Evolutionary conservation across 225 moss, liverwort and hornwort species (phyloP).

Genomic region (Anthoceros angustus): DNA sequence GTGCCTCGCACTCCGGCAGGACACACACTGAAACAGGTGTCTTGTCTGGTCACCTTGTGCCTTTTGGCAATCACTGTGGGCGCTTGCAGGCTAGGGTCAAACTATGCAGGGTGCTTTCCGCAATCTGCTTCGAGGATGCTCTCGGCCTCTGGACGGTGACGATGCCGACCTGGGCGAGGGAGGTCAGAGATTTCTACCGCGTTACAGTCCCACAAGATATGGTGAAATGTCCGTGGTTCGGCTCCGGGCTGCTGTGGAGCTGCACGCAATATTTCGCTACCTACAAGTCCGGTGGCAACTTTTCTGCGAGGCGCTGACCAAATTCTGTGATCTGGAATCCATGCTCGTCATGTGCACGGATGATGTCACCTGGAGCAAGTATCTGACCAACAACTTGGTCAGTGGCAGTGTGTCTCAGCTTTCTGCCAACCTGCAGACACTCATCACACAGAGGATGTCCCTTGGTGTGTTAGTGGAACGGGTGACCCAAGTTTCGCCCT

Average conservation of each 20-base stretch:
- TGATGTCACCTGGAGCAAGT: slow-evolving; percentile 10
- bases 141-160: not conserved
- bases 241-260: slow-evolving; percentile 17
- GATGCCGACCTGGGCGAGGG: not conserved
- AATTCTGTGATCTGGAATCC: slow-evolving; percentile 68
- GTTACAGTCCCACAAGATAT: not conserved
- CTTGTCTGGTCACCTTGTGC: not conserved
- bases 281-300: slow-evolving; percentile 85
- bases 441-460: not conserved
- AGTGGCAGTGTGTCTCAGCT: not conserved
- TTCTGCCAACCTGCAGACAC: not conserved
- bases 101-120: not conserved
- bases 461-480: not conserved
- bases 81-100: not conserved
- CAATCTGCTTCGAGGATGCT: not conserved
- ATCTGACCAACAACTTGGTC: slow-evolving; percentile 1
- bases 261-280: slow-evolving; percentile 59
- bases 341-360: slow-evolving; percentile 87
- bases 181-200: not conserved
- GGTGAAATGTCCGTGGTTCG: slow-evolving; percentile 19
- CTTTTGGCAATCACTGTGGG: not conserved
- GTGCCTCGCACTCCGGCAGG: not conserved
- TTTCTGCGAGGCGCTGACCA: slow-evolving; percentile 75
- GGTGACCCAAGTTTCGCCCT: not conserved
- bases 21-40: not conserved